phyloP scores from a whole-genome alignment of 1,284 basidiomycete species.

The Cerrena zonata region DNA sequence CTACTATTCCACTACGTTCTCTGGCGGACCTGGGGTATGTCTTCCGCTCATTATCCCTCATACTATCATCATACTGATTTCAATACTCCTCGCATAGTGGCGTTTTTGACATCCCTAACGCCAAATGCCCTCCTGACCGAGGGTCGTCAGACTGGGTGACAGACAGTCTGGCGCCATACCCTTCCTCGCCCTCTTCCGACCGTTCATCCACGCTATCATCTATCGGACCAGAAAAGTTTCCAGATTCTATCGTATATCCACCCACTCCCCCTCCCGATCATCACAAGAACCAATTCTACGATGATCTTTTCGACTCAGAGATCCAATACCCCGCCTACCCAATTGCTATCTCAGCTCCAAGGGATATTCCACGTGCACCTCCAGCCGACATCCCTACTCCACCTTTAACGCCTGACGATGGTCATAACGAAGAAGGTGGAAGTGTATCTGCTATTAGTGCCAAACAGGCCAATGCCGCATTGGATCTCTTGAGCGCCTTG shows the following conservation, averaged over 20 bases:
- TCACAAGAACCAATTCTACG: constrained; percentile 7
- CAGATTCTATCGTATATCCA: constrained; percentile 32
- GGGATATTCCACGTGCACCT: constrained; percentile 38
- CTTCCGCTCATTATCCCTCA: constrained; percentile 4
- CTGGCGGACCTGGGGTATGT: constrained; percentile 79
- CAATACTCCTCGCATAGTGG: constrained; percentile 46
- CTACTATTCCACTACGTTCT: constrained; percentile 84
- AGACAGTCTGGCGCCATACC: constrained; percentile 72
- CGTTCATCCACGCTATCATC: constrained; percentile 30
- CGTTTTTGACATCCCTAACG: constrained; percentile 82
- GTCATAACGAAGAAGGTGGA: constrained; percentile 20
- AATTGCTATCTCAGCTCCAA: constrained; percentile 34
- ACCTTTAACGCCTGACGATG: constrained; percentile 55
- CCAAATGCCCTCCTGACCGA: constrained; percentile 86
- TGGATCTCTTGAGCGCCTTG: constrained; percentile 69
- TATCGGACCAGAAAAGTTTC: constrained; percentile 29
- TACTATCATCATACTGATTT: constrained; percentile 10
- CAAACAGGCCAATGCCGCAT: constrained; percentile 51
- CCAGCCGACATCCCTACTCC: constrained; percentile 47
- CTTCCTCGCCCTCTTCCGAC: constrained; percentile 39
- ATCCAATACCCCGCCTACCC: constrained; percentile 15
- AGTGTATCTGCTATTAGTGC: constrained; percentile 27
- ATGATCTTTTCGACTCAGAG: constrained; percentile 11
- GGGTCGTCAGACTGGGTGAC: constrained; percentile 89
- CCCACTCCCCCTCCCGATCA: constrained; percentile 23